These are phyloP conservation scores for Termitomyces titanicus DNA, from an alignment of 768 basidiomycete species.

Conservation along the genomic window DNA sequence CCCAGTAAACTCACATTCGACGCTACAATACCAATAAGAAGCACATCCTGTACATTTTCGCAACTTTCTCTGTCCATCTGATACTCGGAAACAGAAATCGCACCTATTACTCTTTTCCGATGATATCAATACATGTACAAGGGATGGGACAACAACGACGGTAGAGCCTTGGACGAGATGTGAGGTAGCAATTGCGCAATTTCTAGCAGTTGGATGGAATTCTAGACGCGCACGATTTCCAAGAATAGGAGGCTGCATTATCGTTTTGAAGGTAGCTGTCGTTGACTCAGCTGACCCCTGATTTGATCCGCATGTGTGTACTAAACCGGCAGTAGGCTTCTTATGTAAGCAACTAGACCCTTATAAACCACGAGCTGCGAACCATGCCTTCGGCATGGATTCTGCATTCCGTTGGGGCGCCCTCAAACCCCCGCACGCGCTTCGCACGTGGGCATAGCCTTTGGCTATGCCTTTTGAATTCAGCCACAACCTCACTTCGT, in stretches of 20 bases:
- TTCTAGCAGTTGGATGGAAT: slow-evolving; percentile 45
- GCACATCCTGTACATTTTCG: slow-evolving; percentile 64
- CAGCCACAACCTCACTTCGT: no score
- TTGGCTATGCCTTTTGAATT: no score
- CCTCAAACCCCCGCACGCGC: no score
- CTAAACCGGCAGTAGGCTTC: no score
- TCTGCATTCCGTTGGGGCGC: no score
- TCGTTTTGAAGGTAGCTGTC: no score
- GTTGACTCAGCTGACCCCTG: no score
- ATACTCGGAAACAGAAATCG: slow-evolving; percentile 52
- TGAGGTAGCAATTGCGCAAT: slow-evolving; percentile 42
- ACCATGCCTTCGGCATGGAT: no score
- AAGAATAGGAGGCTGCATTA: slow-evolving; percentile 3
- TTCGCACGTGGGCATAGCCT: no score
- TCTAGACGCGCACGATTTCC: slow-evolving; percentile 28
- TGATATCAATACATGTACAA: slow-evolving; percentile 47
- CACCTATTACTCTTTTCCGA: slow-evolving; percentile 63
- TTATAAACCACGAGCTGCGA: no score
- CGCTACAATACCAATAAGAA: slow-evolving; percentile 71
- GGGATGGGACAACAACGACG: slow-evolving; percentile 42
- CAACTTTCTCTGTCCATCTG: slow-evolving; percentile 29
- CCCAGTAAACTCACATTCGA: slow-evolving; percentile 46
- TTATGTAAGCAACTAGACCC: no score
- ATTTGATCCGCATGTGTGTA: no score
- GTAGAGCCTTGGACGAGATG: slow-evolving; percentile 41